phyloP scores from a whole-genome alignment of 495 filamentous ascomycete species.

The Xylaria acuta region DNA sequence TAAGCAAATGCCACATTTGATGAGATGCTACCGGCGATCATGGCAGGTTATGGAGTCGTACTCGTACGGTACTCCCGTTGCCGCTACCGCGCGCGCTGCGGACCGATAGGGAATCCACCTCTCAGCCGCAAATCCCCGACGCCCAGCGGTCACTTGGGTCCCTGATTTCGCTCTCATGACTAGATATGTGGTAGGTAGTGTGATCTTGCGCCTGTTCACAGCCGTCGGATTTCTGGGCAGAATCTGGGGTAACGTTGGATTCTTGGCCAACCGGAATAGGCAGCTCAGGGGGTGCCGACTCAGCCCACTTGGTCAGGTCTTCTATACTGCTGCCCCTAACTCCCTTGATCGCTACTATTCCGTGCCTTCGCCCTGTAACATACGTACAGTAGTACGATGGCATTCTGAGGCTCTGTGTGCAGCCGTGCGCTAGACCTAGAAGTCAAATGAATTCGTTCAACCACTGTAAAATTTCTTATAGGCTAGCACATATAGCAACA shows the following conservation, averaged over 20 bases:
- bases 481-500: not conserved
- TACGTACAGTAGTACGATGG: not conserved
- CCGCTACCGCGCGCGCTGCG: not conserved
- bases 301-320: not conserved
- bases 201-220: not conserved
- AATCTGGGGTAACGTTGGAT: conserved; percentile 9
- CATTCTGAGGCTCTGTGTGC: not conserved
- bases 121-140: not conserved
- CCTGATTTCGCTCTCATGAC: not conserved
- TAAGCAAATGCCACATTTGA: not conserved
- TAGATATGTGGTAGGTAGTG: not conserved
- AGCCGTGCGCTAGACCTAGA: not conserved
- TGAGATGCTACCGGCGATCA: conserved; percentile 3
- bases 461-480: not conserved
- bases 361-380: not conserved
- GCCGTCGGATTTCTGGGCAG: not conserved
- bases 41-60: not conserved
- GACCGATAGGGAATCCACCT: conserved; percentile 6
- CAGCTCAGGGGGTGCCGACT: not conserved
- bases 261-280: conserved; percentile 12
- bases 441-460: not conserved
- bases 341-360: not conserved
- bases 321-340: not conserved
- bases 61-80: not conserved
- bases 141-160: not conserved